Evolutionary conservation across 352 stramenopile genomes (phyloP), one percentile per base, ranked within the genome.

Genomic region (Globisporangium iwayamae): DNA sequence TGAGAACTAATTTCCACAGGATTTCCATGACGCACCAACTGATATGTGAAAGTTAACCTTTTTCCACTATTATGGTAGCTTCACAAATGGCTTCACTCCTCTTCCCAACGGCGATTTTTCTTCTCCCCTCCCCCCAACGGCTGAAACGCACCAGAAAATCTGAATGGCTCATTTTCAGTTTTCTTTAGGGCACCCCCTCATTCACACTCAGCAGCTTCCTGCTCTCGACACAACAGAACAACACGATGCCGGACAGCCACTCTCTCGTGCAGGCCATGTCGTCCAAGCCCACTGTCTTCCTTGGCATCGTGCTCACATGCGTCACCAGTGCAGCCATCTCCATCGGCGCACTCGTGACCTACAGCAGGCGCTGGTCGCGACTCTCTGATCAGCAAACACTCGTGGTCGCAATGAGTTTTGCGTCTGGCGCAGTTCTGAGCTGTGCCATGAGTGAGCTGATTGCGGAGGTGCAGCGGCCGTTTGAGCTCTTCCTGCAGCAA

Each of bases 61-160:
- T 16, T 5, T 16, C 9, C 13, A 36, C 22, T 54, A 54, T 34
- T 34, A 6, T 4, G 22, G 7, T 11, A 53, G 1, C 11, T 20
- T 34, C 47, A 36, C 47, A 11, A 54, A 54, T 54, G 47, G 47
- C 47, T 54, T 54, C 47, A 54, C 20, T 36, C 18, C 11, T 6
- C 6, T 10, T 41, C 11, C 25, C 25, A 28, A 28, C 25, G 25
- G 25, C 25, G 25, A 28, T 28, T 28, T 28, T 28, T 28, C 25
- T 28, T 28, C 25, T 28, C 25, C 1, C 25, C 25, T 28, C 25
- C 25, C 25, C 25, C 1, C 25, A 41, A 41, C 36, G 36, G 36
- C 9, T 32, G 3, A 5, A 52, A 41, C 36, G 9, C 36, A 9
- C 36, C 46, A 52, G 13, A 28, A 51, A 48, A 48, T 48, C 45